Evolutionary conservation across 2,329 filamentous ascomycete species (phyloP).

Genomic region (Penicillium polonicum): DNA sequence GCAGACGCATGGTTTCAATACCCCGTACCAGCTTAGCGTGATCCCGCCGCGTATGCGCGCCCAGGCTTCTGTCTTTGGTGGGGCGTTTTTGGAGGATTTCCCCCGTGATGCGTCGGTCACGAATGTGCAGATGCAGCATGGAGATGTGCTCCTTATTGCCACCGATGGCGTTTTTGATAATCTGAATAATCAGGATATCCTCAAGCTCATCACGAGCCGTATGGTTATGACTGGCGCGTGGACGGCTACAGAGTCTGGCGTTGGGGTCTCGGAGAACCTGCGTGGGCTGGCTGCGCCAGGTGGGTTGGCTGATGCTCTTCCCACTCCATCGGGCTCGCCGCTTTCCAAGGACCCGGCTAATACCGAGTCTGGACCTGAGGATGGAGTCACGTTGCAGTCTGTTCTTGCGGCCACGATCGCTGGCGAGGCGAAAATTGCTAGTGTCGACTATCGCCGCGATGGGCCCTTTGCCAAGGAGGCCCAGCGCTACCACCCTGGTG

Average conservation of each 20-base stretch:
- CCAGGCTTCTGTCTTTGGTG: conserved; percentile 80
- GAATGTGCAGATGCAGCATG: conserved; percentile 74
- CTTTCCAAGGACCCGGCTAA: conserved; percentile 7
- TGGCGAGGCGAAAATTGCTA: conserved; percentile 78
- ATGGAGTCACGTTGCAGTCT: conserved; percentile 65
- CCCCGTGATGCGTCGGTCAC: conserved; percentile 81
- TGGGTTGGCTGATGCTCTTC: conserved; percentile 35
- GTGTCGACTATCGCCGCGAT: conserved; percentile 75
- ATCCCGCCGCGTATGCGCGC: conserved; percentile 76
- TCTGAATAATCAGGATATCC: conserved; percentile 82
- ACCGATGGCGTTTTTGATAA: conserved; percentile 98
- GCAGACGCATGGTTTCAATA: conserved; percentile 97
- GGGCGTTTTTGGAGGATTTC: conserved; percentile 74
- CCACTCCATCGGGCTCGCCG: conserved; percentile 15
- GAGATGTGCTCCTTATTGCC: conserved; percentile 89
- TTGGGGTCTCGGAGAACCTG: conserved; percentile 63
- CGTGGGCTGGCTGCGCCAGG: conserved; percentile 52
- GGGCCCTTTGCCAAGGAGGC: conserved; percentile 95
- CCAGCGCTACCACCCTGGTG: conserved; percentile 78
- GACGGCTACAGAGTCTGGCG: conserved; percentile 62
- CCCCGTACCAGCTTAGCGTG: conserved; percentile 88
- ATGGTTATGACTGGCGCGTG: conserved; percentile 77
- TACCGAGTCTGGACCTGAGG: conserved; percentile 14
- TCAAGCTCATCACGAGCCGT: conserved; percentile 71
- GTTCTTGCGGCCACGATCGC: conserved; percentile 77